Evolutionary conservation across 345 rosid species (phyloP), one percentile per base, ranked within the genome.

Genomic region (Limnanthes douglasii): DNA sequence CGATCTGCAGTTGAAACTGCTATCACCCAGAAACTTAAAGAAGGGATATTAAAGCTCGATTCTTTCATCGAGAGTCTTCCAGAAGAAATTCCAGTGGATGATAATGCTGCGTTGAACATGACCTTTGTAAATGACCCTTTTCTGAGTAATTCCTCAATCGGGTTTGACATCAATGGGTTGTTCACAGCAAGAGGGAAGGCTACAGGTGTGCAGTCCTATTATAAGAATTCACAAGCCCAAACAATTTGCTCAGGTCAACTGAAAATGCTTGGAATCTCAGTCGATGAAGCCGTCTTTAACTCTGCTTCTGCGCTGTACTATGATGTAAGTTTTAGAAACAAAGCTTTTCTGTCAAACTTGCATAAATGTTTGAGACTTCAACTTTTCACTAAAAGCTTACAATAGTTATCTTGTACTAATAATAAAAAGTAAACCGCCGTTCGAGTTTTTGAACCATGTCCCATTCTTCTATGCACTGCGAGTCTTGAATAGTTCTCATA

Each of bases 221-320:
- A 34, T 3, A 39, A 39, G 41, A 63, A 56, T 46, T 48, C 50
- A 19, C 57, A 53, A 19, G 57, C 85, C 45, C 56, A 71, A 18
- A 61, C 56, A 52, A 18, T 57, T 38, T 90, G 94, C 60, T 39
- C 61, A 20, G 75, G 60, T 49, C 61, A 76, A 36, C 46, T 65
- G 53, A 77, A 72, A 63, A 83, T 90, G 98, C 72, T 90, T 29
- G 94, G 94, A 30, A 83, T 90, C 46, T 70, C 93, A 37, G 53
- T 90, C 12, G 86, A 79, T 9, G 93, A 72, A 60, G 92, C 76
- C 27, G 92, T 90, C 12, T 80, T 90, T 47, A 72, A 66, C 53
- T 90, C 98, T 58, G 98, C 92, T 18, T 72, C 95, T 31, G 68
- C 78, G 39, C 61, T 83, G 38, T 90, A 90, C 59, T 90, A 76